Evolutionary conservation across 768 basidiomycete genomes (phyloP).

Genomic region (Chalciporus pseudorubinellus): DNA sequence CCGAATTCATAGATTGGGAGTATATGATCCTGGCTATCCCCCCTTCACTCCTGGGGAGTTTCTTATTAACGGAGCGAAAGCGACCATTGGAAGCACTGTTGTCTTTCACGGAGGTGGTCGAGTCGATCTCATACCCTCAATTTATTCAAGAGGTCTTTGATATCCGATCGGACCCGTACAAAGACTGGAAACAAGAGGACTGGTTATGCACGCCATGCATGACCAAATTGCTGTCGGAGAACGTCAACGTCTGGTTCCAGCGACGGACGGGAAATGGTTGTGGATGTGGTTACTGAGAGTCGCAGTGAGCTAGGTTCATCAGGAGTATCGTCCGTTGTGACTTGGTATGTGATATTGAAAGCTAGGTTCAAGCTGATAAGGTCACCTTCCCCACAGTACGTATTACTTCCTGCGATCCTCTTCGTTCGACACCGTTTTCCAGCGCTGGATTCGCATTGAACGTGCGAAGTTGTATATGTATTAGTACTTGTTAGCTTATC

Average conservation of each 20-base stretch:
- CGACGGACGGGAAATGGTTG: background rate
- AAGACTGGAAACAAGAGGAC: slow-evolving; percentile 29
- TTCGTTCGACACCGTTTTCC: no score
- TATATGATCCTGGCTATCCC: slow-evolving; percentile 9
- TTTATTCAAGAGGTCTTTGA: slow-evolving; percentile 18
- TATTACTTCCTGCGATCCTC: no score
- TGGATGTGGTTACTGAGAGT: no score
- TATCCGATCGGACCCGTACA: slow-evolving; percentile 17
- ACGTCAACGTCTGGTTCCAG: slow-evolving; percentile 13
- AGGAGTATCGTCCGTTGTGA: no score
- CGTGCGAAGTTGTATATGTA: background rate
- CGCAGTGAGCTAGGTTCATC: no score
- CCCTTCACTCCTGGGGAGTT: slow-evolving; percentile 1
- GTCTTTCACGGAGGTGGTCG: slow-evolving; percentile 2
- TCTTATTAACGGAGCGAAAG: slow-evolving; percentile 3
- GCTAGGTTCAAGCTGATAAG: no score
- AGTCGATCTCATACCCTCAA: slow-evolving; percentile 9
- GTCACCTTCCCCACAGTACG: no score
- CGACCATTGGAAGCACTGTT: slow-evolving; percentile 6
- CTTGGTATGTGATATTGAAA: no score
- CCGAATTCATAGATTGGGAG: slow-evolving; percentile 18
- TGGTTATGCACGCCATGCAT: slow-evolving; percentile 35
- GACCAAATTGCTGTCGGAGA: slow-evolving; percentile 15
- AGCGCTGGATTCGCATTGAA: no score
- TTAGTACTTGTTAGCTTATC: background rate